Conservation (phyloP, 805 yeast species). For the Starmerella vaccinii region DNA sequence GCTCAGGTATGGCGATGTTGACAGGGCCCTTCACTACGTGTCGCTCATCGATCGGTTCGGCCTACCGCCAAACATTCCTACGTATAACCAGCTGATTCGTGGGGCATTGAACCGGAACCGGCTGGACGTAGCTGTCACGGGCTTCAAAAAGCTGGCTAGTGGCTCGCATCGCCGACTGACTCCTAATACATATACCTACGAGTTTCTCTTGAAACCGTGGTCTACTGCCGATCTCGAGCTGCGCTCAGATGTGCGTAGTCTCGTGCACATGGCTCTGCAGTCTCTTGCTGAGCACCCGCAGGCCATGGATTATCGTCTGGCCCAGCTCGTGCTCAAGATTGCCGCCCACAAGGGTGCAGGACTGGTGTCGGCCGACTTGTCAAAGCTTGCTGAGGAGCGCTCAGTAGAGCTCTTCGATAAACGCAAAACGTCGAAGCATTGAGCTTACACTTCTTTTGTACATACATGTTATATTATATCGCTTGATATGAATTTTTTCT, state of each 20-base stretch:
- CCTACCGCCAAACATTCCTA: conserved; percentile 25
- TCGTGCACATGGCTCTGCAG: conserved; percentile 11
- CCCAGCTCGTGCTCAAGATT: conserved; percentile 9
- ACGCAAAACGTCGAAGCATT: conserved; percentile 1
- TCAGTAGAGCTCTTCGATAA: conserved; percentile 11
- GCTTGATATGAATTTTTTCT: background rate
- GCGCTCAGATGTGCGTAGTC: conserved; percentile 1
- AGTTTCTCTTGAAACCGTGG: conserved; percentile 23
- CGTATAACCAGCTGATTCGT: conserved; percentile 29
- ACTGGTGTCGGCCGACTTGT: conserved; percentile 10
- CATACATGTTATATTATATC: background rate
- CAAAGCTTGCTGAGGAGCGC: background rate
- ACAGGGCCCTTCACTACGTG: conserved; percentile 19
- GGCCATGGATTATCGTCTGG: conserved; percentile 20
- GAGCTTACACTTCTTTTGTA: background rate
- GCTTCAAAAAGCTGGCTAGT: conserved; percentile 19
- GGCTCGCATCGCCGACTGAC: conserved; percentile 13
- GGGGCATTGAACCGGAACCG: conserved; percentile 22
- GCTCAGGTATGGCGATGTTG: conserved; percentile 23
- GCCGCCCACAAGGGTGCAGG: conserved; percentile 8
- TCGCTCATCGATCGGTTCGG: conserved; percentile 23
- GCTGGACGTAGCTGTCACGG: conserved; percentile 20
- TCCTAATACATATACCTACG: conserved; percentile 28
- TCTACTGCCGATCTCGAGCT: background rate
- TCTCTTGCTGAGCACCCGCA: conserved; percentile 6